A percentile compares a stretch with the other conserved stretches of the same genome.
Conservation (phyloP, 2,329 filamentous ascomycete genomes). For the Cladosporium sp. region DNA sequence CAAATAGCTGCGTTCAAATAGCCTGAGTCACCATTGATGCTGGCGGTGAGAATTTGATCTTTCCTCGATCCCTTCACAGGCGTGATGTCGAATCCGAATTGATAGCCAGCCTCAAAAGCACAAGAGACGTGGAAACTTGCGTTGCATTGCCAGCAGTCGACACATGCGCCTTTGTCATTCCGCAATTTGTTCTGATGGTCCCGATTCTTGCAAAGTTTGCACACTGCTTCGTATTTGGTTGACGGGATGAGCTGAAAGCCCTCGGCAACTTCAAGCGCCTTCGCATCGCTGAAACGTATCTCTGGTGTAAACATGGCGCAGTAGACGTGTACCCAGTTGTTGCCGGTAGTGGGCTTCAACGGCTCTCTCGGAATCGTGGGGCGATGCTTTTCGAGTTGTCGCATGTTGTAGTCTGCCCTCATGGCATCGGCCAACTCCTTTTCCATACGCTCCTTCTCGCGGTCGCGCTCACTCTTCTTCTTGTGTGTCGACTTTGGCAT, state of each 20-base stretch:
- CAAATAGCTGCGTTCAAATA: slow-evolving; percentile 80
- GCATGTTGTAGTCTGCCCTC: slow-evolving; percentile 74
- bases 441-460: slow-evolving; percentile 80
- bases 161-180: slow-evolving; percentile 63
- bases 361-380: slow-evolving; percentile 82
- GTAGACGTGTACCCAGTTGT: slow-evolving; percentile 96
- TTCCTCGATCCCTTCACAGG: slow-evolving; percentile 84
- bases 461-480: slow-evolving; percentile 90
- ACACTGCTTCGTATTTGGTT: slow-evolving; percentile 68
- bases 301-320: slow-evolving; percentile 91
- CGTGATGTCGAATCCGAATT: slow-evolving; percentile 82
- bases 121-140: slow-evolving; percentile 79
- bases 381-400: slow-evolving; percentile 77
- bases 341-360: slow-evolving; percentile 87
- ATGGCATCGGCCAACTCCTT: slow-evolving; percentile 76
- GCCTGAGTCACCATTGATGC: slow-evolving; percentile 73
- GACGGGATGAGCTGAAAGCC: slow-evolving; percentile 79
- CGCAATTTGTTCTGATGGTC: slow-evolving; percentile 31
- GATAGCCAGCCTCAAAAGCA: slow-evolving; percentile 75
- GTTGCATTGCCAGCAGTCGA: slow-evolving; percentile 73
- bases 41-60: slow-evolving; percentile 75
- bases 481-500: slow-evolving; percentile 71
- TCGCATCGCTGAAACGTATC: slow-evolving; percentile 84
- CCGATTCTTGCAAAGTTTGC: slow-evolving; percentile 74
- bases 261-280: slow-evolving; percentile 78